A percentile compares a stretch with the other conserved stretches of the same genome.
Evolutionary conservation across 2,329 filamentous ascomycete genomes (phyloP).

Genomic region (Nemania bipapillata): DNA sequence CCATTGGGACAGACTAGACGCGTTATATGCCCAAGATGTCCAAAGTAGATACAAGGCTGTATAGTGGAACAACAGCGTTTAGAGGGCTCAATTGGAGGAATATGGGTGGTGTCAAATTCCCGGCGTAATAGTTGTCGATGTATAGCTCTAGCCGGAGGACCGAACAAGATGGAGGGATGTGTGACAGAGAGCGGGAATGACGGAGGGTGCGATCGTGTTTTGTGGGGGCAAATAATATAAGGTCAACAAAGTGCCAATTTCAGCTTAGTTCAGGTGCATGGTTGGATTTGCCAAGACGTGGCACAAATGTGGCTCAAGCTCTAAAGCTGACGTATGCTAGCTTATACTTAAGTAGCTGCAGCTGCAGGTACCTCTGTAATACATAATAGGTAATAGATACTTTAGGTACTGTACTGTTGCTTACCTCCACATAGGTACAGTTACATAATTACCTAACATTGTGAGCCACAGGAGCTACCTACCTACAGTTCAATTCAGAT

Average conservation of each 20-base stretch:
- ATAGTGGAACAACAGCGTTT: background rate
- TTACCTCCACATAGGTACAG: no score
- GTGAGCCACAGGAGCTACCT: background rate
- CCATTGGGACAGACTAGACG: constrained; percentile 42
- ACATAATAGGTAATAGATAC: constrained; percentile 13
- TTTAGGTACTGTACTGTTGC: background rate
- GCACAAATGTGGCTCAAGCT: constrained; percentile 29
- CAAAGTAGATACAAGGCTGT: background rate
- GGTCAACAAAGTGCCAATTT: constrained; percentile 40
- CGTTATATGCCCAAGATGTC: constrained; percentile 14
- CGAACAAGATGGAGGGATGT: background rate
- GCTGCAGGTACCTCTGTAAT: background rate
- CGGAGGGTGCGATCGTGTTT: constrained; percentile 34
- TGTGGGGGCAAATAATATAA: constrained; percentile 32
- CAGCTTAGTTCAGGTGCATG: constrained; percentile 18
- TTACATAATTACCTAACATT: no score
- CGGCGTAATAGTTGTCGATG: constrained; percentile 18
- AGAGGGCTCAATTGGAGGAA: background rate
- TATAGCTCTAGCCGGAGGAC: constrained; percentile 18
- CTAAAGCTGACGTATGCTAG: constrained; percentile 19
- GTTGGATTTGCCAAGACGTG: background rate
- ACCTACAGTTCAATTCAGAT: constrained; percentile 10
- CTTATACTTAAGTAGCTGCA: background rate
- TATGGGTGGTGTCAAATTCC: background rate
- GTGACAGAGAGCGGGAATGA: constrained; percentile 17